Evolutionary conservation across 73 alveolate species (phyloP).

Genomic region (Durusdinium trenchii): DNA sequence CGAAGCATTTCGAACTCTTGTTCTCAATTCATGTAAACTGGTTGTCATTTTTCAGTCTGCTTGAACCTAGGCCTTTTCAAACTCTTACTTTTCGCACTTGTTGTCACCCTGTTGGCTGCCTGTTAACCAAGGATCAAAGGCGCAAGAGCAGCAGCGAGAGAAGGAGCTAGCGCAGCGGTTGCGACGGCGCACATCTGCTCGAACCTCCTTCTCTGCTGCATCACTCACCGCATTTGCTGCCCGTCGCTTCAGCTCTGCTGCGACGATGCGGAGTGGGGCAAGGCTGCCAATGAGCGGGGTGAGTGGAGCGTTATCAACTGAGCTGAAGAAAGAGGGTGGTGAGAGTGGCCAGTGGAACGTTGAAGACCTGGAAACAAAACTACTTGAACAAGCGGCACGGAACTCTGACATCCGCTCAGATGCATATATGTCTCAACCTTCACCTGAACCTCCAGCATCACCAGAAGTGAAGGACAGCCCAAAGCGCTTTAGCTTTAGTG

Average conservation of each 20-base stretch:
- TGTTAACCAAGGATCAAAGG: constrained; percentile 15
- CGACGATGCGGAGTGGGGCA: constrained; percentile 30
- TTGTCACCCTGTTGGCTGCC: too few species aligned
- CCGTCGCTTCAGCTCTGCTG: constrained; percentile 87
- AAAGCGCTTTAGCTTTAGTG: constrained; percentile 46
- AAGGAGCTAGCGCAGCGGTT: constrained; percentile 73
- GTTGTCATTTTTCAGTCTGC: background rate
- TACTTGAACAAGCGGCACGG: constrained; percentile 15
- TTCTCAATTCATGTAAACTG: background rate
- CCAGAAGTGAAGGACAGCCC: constrained; percentile 81
- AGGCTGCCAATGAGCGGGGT: constrained; percentile 26
- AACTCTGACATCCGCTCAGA: constrained; percentile 19
- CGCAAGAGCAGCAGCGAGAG: constrained; percentile 79
- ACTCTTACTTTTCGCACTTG: background rate
- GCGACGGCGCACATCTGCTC: constrained; percentile 54
- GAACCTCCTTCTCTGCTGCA: constrained; percentile 51
- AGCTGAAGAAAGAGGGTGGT: constrained; percentile 5
- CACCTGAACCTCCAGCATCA: background rate
- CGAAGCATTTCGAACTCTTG: constrained; percentile 57
- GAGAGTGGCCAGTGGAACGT: constrained; percentile 49
- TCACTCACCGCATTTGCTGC: constrained; percentile 48
- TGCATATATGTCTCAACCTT: background rate
- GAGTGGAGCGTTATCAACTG: background rate
- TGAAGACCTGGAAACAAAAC: constrained; percentile 45
- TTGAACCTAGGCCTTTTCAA: background rate